phyloP scores from a whole-genome alignment of 2,329 filamentous ascomycete genomes.

The Madurella mycetomatis region DNA sequence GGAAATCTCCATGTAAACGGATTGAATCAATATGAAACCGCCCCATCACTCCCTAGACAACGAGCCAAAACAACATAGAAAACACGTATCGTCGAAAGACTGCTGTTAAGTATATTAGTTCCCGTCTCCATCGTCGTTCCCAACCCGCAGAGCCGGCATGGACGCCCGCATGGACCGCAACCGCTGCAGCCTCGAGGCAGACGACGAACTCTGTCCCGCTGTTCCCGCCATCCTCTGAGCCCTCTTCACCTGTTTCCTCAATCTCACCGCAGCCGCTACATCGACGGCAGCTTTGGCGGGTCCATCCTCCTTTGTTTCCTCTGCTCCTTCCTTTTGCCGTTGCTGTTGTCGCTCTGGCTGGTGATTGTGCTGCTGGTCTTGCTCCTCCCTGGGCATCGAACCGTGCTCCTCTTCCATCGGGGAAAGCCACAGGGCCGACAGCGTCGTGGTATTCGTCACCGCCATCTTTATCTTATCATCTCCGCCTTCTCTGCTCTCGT shows the following conservation, averaged over 20 bases:
- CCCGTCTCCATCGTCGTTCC: neutral
- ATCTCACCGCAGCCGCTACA: slow-evolving; percentile 27
- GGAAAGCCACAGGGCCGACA: slow-evolving; percentile 13
- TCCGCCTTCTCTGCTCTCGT: neutral
- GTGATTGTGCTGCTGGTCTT: neutral
- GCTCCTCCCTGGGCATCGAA: neutral
- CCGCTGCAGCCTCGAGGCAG: slow-evolving; percentile 4
- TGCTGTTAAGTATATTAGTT: neutral
- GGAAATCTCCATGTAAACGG: too few relatives aligned
- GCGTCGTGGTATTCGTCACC: slow-evolving; percentile 2
- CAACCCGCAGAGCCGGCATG: slow-evolving; percentile 1
- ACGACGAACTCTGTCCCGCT: slow-evolving; percentile 12
- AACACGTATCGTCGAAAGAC: neutral
- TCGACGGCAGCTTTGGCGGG: slow-evolving; percentile 21
- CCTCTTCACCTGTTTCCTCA: slow-evolving; percentile 32
- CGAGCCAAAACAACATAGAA: slow-evolving; percentile 1
- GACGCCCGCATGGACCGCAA: neutral
- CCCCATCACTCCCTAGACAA: too few relatives aligned
- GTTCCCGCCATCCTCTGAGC: slow-evolving; percentile 4
- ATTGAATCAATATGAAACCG: too few relatives aligned
- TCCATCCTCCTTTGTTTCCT: slow-evolving; percentile 16
- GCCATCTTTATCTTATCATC: neutral
- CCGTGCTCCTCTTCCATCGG: neutral
- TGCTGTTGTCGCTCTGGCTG: slow-evolving; percentile 4
- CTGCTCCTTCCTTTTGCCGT: neutral